Percentiles rank a stretch among this genome's conserved stretches.
Evolutionary conservation across 2,329 filamentous ascomycete species (phyloP).

Genomic region (Macroventuria anomochaeta): DNA sequence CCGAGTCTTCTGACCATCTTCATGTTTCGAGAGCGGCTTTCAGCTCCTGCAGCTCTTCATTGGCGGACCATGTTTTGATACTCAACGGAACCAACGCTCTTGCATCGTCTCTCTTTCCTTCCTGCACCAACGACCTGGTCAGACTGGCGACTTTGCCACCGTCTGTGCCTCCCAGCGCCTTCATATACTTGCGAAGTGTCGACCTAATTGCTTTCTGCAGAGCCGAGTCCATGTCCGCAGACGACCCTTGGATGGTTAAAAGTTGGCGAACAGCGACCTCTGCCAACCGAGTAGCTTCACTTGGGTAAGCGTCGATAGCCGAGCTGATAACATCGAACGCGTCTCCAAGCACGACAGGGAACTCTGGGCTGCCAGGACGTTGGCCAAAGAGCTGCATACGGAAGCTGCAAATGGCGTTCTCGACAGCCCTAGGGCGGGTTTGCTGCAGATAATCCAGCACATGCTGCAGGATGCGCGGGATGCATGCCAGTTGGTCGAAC

Average conservation of each 20-base stretch:
- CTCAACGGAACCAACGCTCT: conserved; percentile 33
- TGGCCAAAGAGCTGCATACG: conserved; percentile 73
- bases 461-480: conserved; percentile 72
- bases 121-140: conserved; percentile 29
- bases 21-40: conserved; percentile 28
- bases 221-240: conserved; percentile 58
- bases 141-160: conserved; percentile 39
- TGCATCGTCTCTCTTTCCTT: conserved; percentile 39
- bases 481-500: conserved; percentile 71
- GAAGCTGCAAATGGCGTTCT: conserved; percentile 73
- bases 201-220: conserved; percentile 60
- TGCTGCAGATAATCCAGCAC: conserved; percentile 70
- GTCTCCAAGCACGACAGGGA: conserved; percentile 73
- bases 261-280: conserved; percentile 59
- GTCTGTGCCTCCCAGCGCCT: conserved; percentile 33
- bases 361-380: conserved; percentile 68
- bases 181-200: conserved; percentile 48
- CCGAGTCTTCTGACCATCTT: conserved; percentile 18
- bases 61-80: conserved; percentile 39
- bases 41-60: conserved; percentile 38
- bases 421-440: conserved; percentile 60
- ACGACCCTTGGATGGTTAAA: conserved; percentile 52
- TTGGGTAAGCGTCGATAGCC: conserved; percentile 49
- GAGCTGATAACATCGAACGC: conserved; percentile 69
- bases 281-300: conserved; percentile 48